phyloP scores from a whole-genome alignment of 306 rosid genomes.

The Prunus armeniaca region DNA sequence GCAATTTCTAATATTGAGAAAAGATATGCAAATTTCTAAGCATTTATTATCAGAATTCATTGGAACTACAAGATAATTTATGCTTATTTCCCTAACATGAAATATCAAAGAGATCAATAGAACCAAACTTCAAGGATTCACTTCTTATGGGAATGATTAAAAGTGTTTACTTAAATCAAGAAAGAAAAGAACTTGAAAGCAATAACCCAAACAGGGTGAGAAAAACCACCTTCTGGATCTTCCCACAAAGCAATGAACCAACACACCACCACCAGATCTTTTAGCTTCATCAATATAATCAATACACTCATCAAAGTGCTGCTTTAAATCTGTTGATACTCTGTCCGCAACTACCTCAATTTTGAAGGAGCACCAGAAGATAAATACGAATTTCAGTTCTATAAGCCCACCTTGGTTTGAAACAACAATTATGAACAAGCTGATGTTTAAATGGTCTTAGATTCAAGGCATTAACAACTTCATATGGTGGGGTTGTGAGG shows the following conservation, averaged over 20 bases:
- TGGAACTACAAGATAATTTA: not conserved
- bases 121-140: not conserved
- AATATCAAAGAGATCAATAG: not conserved
- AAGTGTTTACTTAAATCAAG: not conserved
- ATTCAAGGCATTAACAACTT: slow-evolving; percentile 11
- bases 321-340: slow-evolving; percentile 40
- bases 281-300: slow-evolving; percentile 69
- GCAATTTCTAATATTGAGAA: not conserved
- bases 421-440: slow-evolving; percentile 7
- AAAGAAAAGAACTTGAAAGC: slow-evolving; percentile 4
- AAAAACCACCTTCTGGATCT: slow-evolving; percentile 77
- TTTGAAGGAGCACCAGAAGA: slow-evolving; percentile 34
- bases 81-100: not conserved
- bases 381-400: slow-evolving; percentile 24
- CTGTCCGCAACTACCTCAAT: slow-evolving; percentile 65
- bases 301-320: slow-evolving; percentile 70
- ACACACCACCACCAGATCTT: slow-evolving; percentile 59
- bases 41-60: not conserved
- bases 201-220: slow-evolving; percentile 17
- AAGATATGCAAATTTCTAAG: not conserved
- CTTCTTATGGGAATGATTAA: not conserved
- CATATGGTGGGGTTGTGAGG: slow-evolving; percentile 7
- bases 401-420: slow-evolving; percentile 18
- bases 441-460: not conserved
- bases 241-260: slow-evolving; percentile 87